Evolutionary conservation across 1,284 basidiomycete genomes (phyloP).

Genomic region (Phylloboletellus chloephorus): DNA sequence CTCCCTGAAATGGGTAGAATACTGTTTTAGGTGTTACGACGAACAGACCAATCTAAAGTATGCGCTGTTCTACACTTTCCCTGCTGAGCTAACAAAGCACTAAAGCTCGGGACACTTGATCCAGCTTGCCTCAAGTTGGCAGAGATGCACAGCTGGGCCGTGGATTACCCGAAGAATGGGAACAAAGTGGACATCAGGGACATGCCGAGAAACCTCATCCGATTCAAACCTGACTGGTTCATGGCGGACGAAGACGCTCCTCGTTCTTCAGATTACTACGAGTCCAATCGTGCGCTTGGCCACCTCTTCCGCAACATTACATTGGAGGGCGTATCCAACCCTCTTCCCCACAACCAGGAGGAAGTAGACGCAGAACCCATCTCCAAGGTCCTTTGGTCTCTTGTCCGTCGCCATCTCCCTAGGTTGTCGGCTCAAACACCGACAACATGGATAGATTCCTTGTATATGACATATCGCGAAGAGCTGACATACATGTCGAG

Average conservation of each 20-base stretch:
- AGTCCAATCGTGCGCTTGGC: constrained; percentile 59
- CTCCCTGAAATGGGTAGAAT: background rate
- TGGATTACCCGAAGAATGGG: constrained; percentile 72
- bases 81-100: constrained; percentile 2
- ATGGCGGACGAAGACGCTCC: constrained; percentile 55
- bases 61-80: constrained; percentile 2
- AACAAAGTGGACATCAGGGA: constrained; percentile 51
- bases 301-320: constrained; percentile 39
- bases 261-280: constrained; percentile 58
- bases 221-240: constrained; percentile 70
- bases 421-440: constrained; percentile 23
- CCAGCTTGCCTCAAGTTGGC: constrained; percentile 59
- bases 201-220: constrained; percentile 46
- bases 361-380: constrained; percentile 44
- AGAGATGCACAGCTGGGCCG: constrained; percentile 60
- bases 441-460: constrained; percentile 33
- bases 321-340: background rate
- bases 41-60: constrained; percentile 62
- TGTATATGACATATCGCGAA: no score
- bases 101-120: constrained; percentile 63
- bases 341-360: constrained; percentile 11
- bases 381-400: constrained; percentile 28
- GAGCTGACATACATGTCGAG: no score
- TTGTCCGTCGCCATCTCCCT: constrained; percentile 37
- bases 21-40: background rate